phyloP scores from a whole-genome alignment of 108 stramenopile genomes.

The Asterionellopsis glacialis region DNA sequence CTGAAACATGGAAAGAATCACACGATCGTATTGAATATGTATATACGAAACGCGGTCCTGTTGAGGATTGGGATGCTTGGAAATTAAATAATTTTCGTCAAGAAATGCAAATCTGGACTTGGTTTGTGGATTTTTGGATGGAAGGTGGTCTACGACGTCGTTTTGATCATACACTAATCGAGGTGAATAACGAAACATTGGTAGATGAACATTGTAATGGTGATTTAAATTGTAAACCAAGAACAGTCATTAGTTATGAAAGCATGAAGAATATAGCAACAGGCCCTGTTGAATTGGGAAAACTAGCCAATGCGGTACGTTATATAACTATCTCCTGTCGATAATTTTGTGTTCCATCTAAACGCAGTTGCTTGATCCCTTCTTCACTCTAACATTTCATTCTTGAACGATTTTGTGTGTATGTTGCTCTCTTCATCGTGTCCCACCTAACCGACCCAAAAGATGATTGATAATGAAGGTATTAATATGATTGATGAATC shows the following conservation, averaged over 20 bases:
- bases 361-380: no score
- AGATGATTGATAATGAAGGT: no score
- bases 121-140: constrained; percentile 9
- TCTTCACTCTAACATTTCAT: no score
- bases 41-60: background rate
- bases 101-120: background rate
- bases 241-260: background rate
- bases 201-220: background rate
- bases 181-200: background rate
- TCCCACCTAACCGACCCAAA: no score
- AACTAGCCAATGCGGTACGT: background rate
- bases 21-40: background rate
- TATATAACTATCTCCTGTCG: no score
- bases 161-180: background rate
- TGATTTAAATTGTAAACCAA: background rate
- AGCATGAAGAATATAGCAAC: background rate
- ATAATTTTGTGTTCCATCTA: no score
- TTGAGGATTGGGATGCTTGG: constrained; percentile 4
- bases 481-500: no score
- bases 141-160: background rate
- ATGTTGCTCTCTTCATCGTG: no score
- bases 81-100: background rate
- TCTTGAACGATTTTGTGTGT: no score
- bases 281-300: background rate
- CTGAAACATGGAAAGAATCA: constrained; percentile 6